Evolutionary conservation across 1,284 basidiomycete genomes (phyloP).

Genomic region (Polyporus tsugae): DNA sequence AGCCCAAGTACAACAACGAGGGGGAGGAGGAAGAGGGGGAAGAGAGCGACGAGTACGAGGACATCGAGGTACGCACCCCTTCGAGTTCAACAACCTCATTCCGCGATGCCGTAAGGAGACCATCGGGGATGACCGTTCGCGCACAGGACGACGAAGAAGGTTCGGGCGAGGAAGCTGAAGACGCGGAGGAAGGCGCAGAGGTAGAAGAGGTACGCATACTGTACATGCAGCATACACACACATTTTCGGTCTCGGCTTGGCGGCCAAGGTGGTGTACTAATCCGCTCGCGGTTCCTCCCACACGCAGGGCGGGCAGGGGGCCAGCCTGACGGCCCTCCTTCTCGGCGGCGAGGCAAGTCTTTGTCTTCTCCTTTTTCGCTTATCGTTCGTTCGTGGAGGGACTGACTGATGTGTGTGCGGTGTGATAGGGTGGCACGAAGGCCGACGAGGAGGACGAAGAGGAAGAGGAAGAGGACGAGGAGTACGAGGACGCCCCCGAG

Average conservation of each 20-base stretch:
- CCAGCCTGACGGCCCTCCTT: conserved; percentile 39
- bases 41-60: conserved; percentile 43
- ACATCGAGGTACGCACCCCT: conserved; percentile 35
- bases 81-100: too few species aligned
- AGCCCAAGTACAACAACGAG: conserved; percentile 30
- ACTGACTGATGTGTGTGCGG: background rate
- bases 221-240: background rate
- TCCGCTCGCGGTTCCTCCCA: conserved; percentile 6
- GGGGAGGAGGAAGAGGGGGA: conserved; percentile 36
- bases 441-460: conserved; percentile 41
- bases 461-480: conserved; percentile 48
- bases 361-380: background rate
- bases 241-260: background rate
- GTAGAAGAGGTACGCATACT: conserved; percentile 19
- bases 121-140: conserved; percentile 5
- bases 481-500: conserved; percentile 43
- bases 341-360: conserved; percentile 33
- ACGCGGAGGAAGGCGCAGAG: conserved; percentile 37
- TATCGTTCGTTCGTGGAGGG: background rate
- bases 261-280: background rate
- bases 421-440: conserved; percentile 13
- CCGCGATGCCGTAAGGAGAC: background rate
- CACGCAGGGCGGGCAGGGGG: conserved; percentile 27
- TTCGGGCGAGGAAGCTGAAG: conserved; percentile 29
- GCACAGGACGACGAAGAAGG: conserved; percentile 37